Base-by-base conservation (phyloP, 768 basidiomycete species). In the Inosperma sp. region DNA sequence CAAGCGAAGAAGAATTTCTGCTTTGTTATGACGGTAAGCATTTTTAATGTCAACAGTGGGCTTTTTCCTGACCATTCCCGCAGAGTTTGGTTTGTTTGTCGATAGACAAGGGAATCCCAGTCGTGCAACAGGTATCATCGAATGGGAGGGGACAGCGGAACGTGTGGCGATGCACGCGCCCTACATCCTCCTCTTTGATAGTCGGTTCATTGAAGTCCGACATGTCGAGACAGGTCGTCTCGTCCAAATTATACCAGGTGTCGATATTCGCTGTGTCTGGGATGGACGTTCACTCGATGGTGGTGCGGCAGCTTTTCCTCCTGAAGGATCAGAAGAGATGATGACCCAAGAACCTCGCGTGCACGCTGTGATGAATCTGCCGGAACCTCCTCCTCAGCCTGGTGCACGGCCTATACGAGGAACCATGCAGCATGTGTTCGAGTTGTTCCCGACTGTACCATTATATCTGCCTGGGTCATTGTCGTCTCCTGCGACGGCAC, bases 91-190 rank as follows among this genome's bases (percentile, higher is more conserved):
- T 9, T 76, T 96, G 31, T 95, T 89, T 59, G 93, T 96, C 23
- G 84, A 94, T 66, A 84, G 89, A 30, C 89, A 93, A 52, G 94
- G 94, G n/a, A 83, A 86, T 49, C 89, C 90, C 1, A 88, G 83
- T 58, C 82, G 90, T 25, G 59, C 70, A 5, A 71, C 78, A 14
- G 78, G 80, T 16, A 83, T 83, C 4, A 86, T 96, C 49, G 94
- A 98, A 66, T 98, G 93, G 92, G 94, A 98, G 66, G 91, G 93
- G 14, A 86, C 81, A 0, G 91, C 90, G 0, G 90, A 93, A 56
- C 83, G 83, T 26, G 90, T 90, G 19, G 91, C 92, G 2, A 84
- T 90, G 71, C 93, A 94, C 63, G 80, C 85, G 37, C 93, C 93
- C 1, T 93, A 93, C 61, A 74, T 97, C 40, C 75, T 94, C 35